These are phyloP conservation scores for Paradendryphiella salina DNA, from an alignment of 2,329 filamentous ascomycete species.

Conservation along the genomic window DNA sequence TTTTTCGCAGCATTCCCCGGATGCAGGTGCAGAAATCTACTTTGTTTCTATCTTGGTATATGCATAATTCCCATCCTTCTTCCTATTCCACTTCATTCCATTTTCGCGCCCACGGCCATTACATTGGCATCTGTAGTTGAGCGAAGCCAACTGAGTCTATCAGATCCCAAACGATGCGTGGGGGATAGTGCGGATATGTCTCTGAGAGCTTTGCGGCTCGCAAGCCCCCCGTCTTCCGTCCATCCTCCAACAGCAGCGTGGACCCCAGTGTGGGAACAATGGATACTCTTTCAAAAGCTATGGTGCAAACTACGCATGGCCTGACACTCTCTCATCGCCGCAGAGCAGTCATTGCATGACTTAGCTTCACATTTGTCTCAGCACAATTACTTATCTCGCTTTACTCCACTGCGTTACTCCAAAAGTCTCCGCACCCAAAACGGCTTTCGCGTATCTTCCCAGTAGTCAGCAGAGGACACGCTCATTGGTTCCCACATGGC, in stretches of 20 bases:
- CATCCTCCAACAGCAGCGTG: neutral
- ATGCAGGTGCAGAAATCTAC: neutral
- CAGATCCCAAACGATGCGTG: constrained; percentile 8
- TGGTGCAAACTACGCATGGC: neutral
- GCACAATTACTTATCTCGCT: constrained; percentile 6
- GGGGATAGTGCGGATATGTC: constrained; percentile 5
- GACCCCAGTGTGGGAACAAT: neutral
- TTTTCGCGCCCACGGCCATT: neutral
- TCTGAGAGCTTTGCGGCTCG: constrained; percentile 12
- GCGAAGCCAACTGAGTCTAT: constrained; percentile 5
- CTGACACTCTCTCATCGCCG: neutral
- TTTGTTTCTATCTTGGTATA: neutral
- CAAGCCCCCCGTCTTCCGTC: neutral
- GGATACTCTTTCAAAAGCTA: neutral
- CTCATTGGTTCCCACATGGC: constrained; percentile 14
- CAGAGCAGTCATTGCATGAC: neutral
- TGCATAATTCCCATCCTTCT: neutral
- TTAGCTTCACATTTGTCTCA: neutral
- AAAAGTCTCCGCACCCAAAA: constrained; percentile 5
- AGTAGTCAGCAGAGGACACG: constrained; percentile 1
- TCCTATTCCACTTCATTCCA: neutral
- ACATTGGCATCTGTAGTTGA: neutral
- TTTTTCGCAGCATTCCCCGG: constrained; percentile 2
- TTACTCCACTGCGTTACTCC: constrained; percentile 20
- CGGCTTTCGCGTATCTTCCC: constrained; percentile 13